phyloP scores from a whole-genome alignment of 23 red algal species.

The Chondrus crispus region DNA sequence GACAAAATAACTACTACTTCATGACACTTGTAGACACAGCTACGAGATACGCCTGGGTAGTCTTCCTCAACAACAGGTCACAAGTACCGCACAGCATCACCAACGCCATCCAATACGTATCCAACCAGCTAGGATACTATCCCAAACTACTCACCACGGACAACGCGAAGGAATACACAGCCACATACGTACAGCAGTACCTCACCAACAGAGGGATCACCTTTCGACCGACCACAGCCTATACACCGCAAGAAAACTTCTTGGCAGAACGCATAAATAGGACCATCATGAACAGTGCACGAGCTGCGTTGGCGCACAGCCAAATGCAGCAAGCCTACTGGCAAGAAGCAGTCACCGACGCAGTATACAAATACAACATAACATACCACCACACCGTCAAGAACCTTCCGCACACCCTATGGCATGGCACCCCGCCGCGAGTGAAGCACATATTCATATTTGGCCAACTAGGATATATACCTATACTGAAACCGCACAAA shows the following conservation, averaged over 20 bases:
- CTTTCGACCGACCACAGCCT: too few relatives aligned
- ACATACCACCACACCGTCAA: background rate
- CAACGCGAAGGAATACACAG: slow-evolving; percentile 21
- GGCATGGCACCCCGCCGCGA: background rate
- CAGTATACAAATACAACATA: background rate
- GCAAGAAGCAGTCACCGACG: background rate
- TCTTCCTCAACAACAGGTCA: too few relatives aligned
- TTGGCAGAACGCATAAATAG: background rate
- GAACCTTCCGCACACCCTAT: background rate
- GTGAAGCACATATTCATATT: background rate
- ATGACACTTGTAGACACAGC: too few relatives aligned
- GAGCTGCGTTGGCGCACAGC: background rate
- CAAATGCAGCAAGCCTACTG: background rate
- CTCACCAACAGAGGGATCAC: too few relatives aligned
- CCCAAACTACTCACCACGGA: too few relatives aligned
- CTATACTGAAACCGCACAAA: background rate
- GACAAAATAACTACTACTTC: too few relatives aligned
- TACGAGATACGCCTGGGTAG: too few relatives aligned
- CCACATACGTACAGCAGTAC: background rate
- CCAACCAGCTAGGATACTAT: too few relatives aligned
- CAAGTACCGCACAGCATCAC: too few relatives aligned
- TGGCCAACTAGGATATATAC: background rate
- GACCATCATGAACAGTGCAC: background rate
- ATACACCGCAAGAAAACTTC: background rate
- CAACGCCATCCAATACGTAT: too few relatives aligned